A percentile compares a stretch with the other conserved stretches of the same genome.
Conservation (phyloP, 1,284 basidiomycete species). For the Malassezia obtusa region DNA sequence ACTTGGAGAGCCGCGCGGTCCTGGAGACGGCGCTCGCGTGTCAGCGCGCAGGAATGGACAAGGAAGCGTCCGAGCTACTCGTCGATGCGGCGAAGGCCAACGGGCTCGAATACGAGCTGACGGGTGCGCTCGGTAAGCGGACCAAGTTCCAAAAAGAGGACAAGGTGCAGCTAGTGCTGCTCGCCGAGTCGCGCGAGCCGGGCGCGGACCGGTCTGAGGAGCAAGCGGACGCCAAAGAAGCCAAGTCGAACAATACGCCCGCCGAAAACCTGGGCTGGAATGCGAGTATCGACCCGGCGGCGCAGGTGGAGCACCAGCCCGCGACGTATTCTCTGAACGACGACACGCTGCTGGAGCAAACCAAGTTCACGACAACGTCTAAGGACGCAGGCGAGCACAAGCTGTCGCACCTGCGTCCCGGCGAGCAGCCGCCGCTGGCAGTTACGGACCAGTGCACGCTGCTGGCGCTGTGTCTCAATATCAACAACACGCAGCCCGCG, state of each 20-base stretch:
- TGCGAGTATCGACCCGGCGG: slow-evolving; percentile 23
- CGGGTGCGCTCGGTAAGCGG: slow-evolving; percentile 81
- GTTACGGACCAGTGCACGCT: slow-evolving; percentile 42
- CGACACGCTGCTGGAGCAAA: slow-evolving; percentile 89
- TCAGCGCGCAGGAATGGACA: slow-evolving; percentile 66
- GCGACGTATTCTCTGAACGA: slow-evolving; percentile 79
- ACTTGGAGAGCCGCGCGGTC: slow-evolving; percentile 62
- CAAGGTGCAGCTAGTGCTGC: slow-evolving; percentile 79
- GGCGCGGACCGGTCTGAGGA: slow-evolving; percentile 29
- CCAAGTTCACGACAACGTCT: slow-evolving; percentile 64
- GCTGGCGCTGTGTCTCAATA: slow-evolving; percentile 42
- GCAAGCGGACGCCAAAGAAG: slow-evolving; percentile 16
- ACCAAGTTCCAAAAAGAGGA: slow-evolving; percentile 87
- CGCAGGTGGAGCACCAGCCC: slow-evolving; percentile 52
- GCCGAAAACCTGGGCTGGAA: slow-evolving; percentile 21
- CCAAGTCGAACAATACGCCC: slow-evolving; percentile 18
- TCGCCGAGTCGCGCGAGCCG: slow-evolving; percentile 62
- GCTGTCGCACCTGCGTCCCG: slow-evolving; percentile 63
- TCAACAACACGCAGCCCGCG: slow-evolving; percentile 39
- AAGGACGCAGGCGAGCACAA: slow-evolving; percentile 50
- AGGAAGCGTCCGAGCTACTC: slow-evolving; percentile 67
- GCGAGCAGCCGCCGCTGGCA: slow-evolving; percentile 59
- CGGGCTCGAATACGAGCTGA: slow-evolving; percentile 77
- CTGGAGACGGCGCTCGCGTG: slow-evolving; percentile 73
- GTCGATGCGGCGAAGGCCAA: slow-evolving; percentile 67